phyloP scores from a whole-genome alignment of 371 early-diverging fungal genomes.

The Mortierella sp. region DNA sequence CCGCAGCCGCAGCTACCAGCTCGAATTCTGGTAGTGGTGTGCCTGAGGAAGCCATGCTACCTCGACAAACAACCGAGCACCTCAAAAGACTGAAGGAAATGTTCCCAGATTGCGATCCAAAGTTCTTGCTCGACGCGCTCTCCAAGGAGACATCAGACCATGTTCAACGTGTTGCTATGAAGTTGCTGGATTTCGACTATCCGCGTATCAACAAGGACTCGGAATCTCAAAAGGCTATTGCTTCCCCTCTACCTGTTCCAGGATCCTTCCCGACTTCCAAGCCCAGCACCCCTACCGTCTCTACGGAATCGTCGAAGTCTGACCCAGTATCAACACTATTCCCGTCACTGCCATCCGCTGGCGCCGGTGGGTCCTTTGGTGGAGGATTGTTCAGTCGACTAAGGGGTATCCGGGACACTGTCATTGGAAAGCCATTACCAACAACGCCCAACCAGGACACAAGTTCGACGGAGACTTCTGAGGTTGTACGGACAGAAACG shows the following conservation, averaged over 20 bases:
- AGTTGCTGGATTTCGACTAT: slow-evolving; percentile 70
- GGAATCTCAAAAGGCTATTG: neutral
- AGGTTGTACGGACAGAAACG: no score
- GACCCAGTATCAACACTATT: no score
- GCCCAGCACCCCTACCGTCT: slow-evolving; percentile 33
- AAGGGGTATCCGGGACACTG: slow-evolving; percentile 35
- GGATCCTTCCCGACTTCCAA: slow-evolving; percentile 35
- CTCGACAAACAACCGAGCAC: slow-evolving; percentile 54
- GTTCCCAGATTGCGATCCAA: slow-evolving; percentile 78
- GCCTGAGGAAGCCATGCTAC: no score
- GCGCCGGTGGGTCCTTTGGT: slow-evolving; percentile 20
- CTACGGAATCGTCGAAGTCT: no score
- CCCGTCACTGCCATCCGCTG: slow-evolving; percentile 10
- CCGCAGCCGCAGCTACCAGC: slow-evolving; percentile 30
- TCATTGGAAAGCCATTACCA: slow-evolving; percentile 27
- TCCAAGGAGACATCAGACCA: slow-evolving; percentile 65
- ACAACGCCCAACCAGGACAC: neutral
- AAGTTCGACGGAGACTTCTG: no score
- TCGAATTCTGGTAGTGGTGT: no score
- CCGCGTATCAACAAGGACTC: slow-evolving; percentile 51
- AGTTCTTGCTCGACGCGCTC: slow-evolving; percentile 66
- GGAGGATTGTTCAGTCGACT: slow-evolving; percentile 53
- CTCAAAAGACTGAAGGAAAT: slow-evolving; percentile 63
- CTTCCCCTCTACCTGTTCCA: slow-evolving; percentile 24
- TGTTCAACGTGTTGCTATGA: slow-evolving; percentile 68